These are phyloP conservation scores for Zymoseptoria ardabiliae DNA, from an alignment of 2,329 filamentous ascomycete species.

Conservation along the genomic window DNA sequence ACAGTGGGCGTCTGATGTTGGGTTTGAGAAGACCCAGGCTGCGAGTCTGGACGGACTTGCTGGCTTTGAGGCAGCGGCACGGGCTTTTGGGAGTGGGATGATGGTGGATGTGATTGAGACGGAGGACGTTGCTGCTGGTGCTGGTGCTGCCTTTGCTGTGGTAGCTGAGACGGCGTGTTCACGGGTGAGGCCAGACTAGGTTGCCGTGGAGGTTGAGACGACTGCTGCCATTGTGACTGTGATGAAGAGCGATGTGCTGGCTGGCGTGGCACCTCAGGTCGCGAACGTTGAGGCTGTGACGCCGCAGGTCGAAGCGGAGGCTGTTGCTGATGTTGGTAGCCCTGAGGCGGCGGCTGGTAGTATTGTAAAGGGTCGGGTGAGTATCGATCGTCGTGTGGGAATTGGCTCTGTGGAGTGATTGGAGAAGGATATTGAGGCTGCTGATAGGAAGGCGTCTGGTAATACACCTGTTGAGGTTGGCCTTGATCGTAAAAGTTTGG, in stretches of 20 bases:
- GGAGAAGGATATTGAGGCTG: slow-evolving; percentile 15
- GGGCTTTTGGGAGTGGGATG: neutral
- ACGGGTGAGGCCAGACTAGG: neutral
- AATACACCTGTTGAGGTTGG: slow-evolving; percentile 9
- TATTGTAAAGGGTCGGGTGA: slow-evolving; percentile 15
- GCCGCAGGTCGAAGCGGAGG: slow-evolving; percentile 3
- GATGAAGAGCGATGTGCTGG: neutral
- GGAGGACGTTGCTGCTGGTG: slow-evolving; percentile 3
- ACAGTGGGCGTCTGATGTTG: neutral
- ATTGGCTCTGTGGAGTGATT: slow-evolving; percentile 3
- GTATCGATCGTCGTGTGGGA: slow-evolving; percentile 8
- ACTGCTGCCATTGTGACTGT: slow-evolving; percentile 6
- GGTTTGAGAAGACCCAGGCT: neutral
- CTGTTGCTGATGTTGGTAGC: slow-evolving; percentile 10
- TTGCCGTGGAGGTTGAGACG: neutral
- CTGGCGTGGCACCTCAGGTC: neutral
- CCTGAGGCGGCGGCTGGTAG: slow-evolving; percentile 11
- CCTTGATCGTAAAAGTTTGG: slow-evolving; percentile 13
- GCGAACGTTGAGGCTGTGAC: slow-evolving; percentile 2
- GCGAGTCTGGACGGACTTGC: neutral
- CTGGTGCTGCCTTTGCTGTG: slow-evolving; percentile 2
- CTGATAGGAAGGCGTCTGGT: slow-evolving; percentile 11
- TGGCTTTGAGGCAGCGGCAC: neutral
- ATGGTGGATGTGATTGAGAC: slow-evolving; percentile 1
- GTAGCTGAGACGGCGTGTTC: neutral